Percentiles rank a stretch among this genome's conserved stretches.
Evolutionary conservation across 2,329 filamentous ascomycete species (phyloP).

Genomic region (Diaporthe sp.): DNA sequence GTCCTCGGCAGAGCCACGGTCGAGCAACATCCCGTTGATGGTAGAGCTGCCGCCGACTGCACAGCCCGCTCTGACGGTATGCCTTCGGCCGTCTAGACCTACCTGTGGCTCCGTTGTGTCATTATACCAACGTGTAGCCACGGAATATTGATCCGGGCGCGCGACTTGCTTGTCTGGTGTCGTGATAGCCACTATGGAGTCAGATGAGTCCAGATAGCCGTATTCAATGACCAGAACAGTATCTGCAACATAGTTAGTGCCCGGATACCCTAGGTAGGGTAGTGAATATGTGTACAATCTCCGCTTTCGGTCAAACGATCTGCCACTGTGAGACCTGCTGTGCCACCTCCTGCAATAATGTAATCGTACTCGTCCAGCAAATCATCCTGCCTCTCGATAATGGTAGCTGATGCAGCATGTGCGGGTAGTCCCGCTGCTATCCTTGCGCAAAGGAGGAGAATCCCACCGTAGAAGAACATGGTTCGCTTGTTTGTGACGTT

Average conservation of each 20-base stretch:
- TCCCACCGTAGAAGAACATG: not conserved
- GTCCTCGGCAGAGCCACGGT: slow-evolving; percentile 20
- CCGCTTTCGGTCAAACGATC: slow-evolving; percentile 12
- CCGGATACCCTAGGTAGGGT: not conserved
- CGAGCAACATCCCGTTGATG: slow-evolving; percentile 21
- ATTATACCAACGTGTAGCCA: slow-evolving; percentile 12
- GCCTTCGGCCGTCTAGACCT: not conserved
- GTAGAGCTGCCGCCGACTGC: slow-evolving; percentile 15
- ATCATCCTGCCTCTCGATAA: slow-evolving; percentile 16
- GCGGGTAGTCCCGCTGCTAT: slow-evolving; percentile 1
- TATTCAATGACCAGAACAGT: slow-evolving; percentile 18
- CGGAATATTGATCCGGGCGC: slow-evolving; percentile 4
- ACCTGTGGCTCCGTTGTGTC: slow-evolving; percentile 22
- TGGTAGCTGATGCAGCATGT: slow-evolving; percentile 14
- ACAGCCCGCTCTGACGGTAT: slow-evolving; percentile 19
- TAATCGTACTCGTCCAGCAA: slow-evolving; percentile 28
- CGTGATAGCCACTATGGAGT: slow-evolving; percentile 16
- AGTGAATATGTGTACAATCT: not conserved
- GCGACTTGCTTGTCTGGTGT: not conserved
- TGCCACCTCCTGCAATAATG: slow-evolving; percentile 26
- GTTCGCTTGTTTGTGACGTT: not conserved
- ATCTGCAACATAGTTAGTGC: not conserved
- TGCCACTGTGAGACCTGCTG: slow-evolving; percentile 24
- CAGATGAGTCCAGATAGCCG: slow-evolving; percentile 15
- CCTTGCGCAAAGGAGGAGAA: not conserved